Base-by-base conservation (phyloP, 176 grass and related monocot species). In the Luzula sylvatica region DNA sequence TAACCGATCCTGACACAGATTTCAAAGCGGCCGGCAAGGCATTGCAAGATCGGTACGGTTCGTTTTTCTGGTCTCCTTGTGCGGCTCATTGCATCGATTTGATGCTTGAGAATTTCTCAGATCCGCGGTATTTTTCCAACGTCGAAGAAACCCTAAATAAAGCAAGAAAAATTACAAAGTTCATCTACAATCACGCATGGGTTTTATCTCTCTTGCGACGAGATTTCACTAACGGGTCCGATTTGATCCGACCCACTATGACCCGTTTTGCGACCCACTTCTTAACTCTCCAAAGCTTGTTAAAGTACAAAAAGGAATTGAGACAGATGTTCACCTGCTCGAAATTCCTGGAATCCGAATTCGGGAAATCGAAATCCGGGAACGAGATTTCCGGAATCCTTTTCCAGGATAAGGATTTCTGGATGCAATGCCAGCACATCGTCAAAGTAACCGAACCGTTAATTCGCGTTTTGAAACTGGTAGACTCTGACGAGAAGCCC, bases 61-160 rank as follows among this genome's bases (percentile, higher is more conserved):
- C 79, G 22, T 82, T 82, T n/a, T 82, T 82, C 41, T 82, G 64
- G 67, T 74, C 56, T 57, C 47, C 59, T 19, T 76, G 68, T 53
- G 35, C 54, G 15, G 65, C 43, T 38, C 61, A 72, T 23, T 82
- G 67, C 41, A 72, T 82, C 40, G 67, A 72, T 26, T 11, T 82
- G 57, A 72, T 82, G 61, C 23, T 76, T 9, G 65, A 76, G 60
- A 63, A 55, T 51, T 28, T 82, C 24, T 60, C 25, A 39, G 28
- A 76, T 44, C 15, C 49, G 67, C 24, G 48, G 52, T 58, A 80
- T 73, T 73, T 50, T 48, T 8, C 53, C 62, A 63, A 56, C 47
- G 55, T 82, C 19, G 78, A 71, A 66, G 67, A 76, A 76, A 61
- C 71, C 49, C 50, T 76, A 52, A 48, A 54, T 53, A 82, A 72